Percentiles rank a stretch among this genome's conserved stretches.
phyloP scores from a whole-genome alignment of 192 early-diverging fungal species.

The Backusella luteola region DNA sequence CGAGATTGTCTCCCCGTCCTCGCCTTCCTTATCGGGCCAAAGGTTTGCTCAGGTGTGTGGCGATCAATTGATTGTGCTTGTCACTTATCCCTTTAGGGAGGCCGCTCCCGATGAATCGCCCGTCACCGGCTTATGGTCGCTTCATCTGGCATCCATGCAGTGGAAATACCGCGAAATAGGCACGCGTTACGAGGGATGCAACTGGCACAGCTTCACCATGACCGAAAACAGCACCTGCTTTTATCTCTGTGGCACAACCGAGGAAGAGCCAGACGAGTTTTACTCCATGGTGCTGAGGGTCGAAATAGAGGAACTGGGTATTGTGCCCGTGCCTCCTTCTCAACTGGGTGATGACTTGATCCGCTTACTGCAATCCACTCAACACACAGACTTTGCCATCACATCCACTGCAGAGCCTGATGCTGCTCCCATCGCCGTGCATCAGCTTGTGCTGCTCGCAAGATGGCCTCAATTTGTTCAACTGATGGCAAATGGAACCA shows the following conservation, averaged over 20 bases:
- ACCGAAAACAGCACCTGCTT: constrained; percentile 44
- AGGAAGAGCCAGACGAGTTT: constrained; percentile 60
- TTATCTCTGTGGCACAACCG: constrained; percentile 55
- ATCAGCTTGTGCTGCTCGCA: constrained; percentile 56
- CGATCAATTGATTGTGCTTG: constrained; percentile 53
- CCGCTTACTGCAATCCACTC: constrained; percentile 29
- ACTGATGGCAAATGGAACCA: constrained; percentile 49
- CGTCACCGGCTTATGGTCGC: constrained; percentile 54
- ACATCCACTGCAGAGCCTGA: constrained; percentile 37
- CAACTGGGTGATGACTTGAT: constrained; percentile 49
- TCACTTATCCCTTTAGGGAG: constrained; percentile 4
- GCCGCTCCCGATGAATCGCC: background rate
- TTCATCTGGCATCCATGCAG: constrained; percentile 54
- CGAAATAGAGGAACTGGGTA: constrained; percentile 58
- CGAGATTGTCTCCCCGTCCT: constrained; percentile 43
- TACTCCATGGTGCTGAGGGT: constrained; percentile 50
- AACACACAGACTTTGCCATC: constrained; percentile 48
- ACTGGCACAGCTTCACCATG: constrained; percentile 66
- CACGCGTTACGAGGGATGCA: constrained; percentile 26
- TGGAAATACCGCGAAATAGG: constrained; percentile 49
- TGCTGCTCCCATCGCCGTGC: constrained; percentile 40
- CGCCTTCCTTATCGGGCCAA: constrained; percentile 57
- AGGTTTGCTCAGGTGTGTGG: constrained; percentile 64
- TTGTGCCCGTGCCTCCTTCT: constrained; percentile 48
- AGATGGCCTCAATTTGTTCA: constrained; percentile 65